Evolutionary conservation across 306 rosid species (phyloP), one percentile per base, ranked within the genome.

Genomic region (Acacia melanoxylon): DNA sequence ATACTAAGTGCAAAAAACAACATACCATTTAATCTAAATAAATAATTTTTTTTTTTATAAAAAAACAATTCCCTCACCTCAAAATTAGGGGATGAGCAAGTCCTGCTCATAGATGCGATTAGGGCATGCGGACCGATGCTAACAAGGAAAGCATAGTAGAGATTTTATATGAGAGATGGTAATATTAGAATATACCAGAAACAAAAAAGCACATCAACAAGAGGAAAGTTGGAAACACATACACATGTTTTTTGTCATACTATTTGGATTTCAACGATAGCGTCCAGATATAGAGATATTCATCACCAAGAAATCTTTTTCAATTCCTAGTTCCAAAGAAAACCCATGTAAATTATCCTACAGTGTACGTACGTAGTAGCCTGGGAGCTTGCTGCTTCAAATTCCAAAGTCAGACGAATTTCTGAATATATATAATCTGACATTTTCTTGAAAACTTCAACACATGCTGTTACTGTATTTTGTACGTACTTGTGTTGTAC

Each of bases 1-100:
- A 37, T 37, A 37, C 0, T 0, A 6, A 0, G 1, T 5, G 1
- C 0, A 1, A 37, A 37, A 6, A 37, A 37, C 8, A 37, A 1
- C 41, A 37, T 6, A 37, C 8, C 8, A 37, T 37, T 37, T 37
- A 37, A 6, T 37, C 41, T 35, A 35, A 35, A 35, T 35, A 35
- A 35, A 4, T 35, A 33, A 29, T 27, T 27, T 27, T 27, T 27
- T 29, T 35, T 4, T 5, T n/a, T n/a, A n/a, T n/a, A 35, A 37
- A 37, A 37, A 35, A 35, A 6, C 0, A 1, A 8, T 37, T 37
- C 8, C 41, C 41, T 37, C 41, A 6, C 6, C 41, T 6, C 1
- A 37, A 37, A 37, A 0, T 1, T 5, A 0, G 8, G 8, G 8
- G 1, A 37, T 37, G 41, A 37, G 41, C 8, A 37, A 0, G 8